Evolutionary conservation across 2,329 filamentous ascomycete genomes (phyloP), one percentile per base, ranked within the genome.

Genomic region (Nakataea oryzae): DNA sequence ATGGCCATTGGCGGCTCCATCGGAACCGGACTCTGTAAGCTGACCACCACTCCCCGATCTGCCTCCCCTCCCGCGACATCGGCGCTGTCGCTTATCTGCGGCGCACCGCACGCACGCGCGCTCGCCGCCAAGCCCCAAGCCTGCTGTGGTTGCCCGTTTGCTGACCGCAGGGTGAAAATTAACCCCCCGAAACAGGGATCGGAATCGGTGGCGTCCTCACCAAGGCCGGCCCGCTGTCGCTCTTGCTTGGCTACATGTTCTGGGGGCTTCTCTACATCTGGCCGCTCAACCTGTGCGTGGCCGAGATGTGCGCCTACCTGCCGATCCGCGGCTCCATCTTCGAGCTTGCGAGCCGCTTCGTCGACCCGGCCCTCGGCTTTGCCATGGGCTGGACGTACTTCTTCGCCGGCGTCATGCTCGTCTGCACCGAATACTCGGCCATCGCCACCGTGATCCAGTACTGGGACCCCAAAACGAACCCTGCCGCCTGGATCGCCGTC

Each of bases 291-390:
- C 67, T 79, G 64, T 76, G 73, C 65, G 75, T 85, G 41, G 82
- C 80, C 61, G 83, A 86, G 71, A 84, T 86, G 79, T 79, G 78
- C 61, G 78, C 81, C 8, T 83, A 81, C 64, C 74, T 84, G 28
- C 83, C 82, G 3, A 73, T 84, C 60, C 75, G 80, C 41, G 77
- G 81, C 57, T 79, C 80, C 21, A 80, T 84, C 56, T 82, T 83
- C 54, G 80, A 84, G 65, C 78, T 83, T 59, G 80, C 79, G 62
- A 75, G 74, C 21, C 78, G 82, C 24, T 85, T 81, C 65, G 77
- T 83, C 32, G 83, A 86, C 66, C 79, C 81, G 2, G 80, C 80
- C 17, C 72, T 86, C 47, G 84, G 82, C 14, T 85, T 85, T 65
- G 79, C 79, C 59, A 76, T 81, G 69, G 79, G 77, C 13, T 80